Conservation (phyloP, 148 eudicot species). For the Vaccinium myrtillus region DNA sequence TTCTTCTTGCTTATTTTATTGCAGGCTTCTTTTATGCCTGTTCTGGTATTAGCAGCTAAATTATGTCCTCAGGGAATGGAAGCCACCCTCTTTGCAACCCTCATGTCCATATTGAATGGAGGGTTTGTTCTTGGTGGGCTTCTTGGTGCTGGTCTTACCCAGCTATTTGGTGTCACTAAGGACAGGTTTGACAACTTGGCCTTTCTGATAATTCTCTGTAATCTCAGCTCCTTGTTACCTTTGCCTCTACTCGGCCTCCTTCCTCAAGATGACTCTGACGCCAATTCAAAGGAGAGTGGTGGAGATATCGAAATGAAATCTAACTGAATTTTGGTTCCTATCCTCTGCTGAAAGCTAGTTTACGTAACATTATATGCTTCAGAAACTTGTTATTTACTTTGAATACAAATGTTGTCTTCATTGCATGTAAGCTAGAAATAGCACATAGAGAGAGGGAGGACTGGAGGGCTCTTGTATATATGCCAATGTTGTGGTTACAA, state of each 20-base stretch:
- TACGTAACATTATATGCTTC: too few relatives aligned
- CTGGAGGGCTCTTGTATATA: neutral
- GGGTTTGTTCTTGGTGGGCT: conserved; percentile 90
- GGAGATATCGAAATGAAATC: conserved; percentile 78
- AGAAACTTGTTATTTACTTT: neutral
- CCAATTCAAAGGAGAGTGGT: conserved; percentile 30
- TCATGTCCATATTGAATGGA: conserved; percentile 92
- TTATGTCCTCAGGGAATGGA: conserved; percentile 94
- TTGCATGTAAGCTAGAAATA: neutral
- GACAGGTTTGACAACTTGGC: conserved; percentile 78
- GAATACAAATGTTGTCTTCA: neutral
- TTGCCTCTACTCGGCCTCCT: conserved; percentile 83
- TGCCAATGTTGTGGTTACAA: neutral
- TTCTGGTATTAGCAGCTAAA: conserved; percentile 91
- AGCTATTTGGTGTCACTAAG: conserved; percentile 78
- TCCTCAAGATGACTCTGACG: conserved; percentile 52
- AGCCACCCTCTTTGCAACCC: conserved; percentile 97
- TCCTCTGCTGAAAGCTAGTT: neutral
- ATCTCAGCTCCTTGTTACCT: conserved; percentile 88
- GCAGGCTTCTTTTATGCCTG: conserved; percentile 98
- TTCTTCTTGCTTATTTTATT: neutral
- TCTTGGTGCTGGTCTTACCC: conserved; percentile 89
- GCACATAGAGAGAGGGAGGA: neutral
- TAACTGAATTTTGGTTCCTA: conserved; percentile 31
- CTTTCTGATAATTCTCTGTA: conserved; percentile 73